Conservation (phyloP, 768 basidiomycete genomes). For the Trametes elegans region DNA sequence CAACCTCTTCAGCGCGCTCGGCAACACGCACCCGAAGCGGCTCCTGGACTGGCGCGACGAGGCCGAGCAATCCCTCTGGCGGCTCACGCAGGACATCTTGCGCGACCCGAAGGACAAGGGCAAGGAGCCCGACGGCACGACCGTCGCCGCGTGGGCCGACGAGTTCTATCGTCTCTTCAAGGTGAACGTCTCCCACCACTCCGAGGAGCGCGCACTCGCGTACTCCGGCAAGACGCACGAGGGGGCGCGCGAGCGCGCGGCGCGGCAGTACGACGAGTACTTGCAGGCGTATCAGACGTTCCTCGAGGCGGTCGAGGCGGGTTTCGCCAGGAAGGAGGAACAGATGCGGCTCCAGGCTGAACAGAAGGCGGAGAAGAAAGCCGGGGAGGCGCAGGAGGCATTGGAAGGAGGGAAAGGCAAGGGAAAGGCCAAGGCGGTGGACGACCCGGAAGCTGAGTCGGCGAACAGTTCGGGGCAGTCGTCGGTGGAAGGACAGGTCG, state of each 20-base stretch:
- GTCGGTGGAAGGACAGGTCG: no score
- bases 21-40: background rate
- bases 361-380: background rate
- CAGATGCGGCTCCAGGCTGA: background rate
- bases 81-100: background rate
- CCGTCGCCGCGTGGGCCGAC: background rate
- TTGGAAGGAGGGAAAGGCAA: no score
- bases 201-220: background rate
- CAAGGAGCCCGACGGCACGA: background rate
- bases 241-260: background rate
- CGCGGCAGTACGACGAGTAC: slow-evolving; percentile 8
- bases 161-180: background rate
- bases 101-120: background rate
- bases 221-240: background rate
- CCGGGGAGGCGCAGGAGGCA: background rate
- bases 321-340: background rate
- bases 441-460: background rate
- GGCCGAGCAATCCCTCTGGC: background rate
- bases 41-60: background rate
- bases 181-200: background rate
- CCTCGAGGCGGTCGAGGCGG: background rate
- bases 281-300: background rate
- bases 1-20: background rate
- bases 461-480: no score
- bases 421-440: background rate